Evolutionary conservation across 164 flowering plant genomes (phyloP).

Genomic region (Nelumbo lutea): DNA sequence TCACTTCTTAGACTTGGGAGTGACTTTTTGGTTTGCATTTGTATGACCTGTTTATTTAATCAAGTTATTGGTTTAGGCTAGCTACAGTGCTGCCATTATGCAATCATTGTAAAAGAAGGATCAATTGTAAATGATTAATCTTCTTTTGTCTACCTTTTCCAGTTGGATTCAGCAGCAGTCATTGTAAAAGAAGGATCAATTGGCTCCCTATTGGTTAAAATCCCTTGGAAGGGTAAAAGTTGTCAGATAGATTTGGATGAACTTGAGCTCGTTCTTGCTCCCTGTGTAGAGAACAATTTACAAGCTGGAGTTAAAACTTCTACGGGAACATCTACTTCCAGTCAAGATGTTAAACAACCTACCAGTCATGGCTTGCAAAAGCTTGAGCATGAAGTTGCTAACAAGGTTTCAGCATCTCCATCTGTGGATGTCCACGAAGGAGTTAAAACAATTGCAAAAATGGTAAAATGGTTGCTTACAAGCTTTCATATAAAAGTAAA

Average conservation of each 20-base stretch:
- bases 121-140: background rate
- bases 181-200: constrained; percentile 84
- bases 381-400: constrained; percentile 25
- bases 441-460: constrained; percentile 83
- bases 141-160: constrained; percentile 16
- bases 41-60: too few species aligned
- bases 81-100: background rate
- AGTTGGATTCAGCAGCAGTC: constrained; percentile 59
- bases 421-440: constrained; percentile 80
- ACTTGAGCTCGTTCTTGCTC: constrained; percentile 75
- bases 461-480: constrained; percentile 82
- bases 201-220: constrained; percentile 51
- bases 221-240: constrained; percentile 76
- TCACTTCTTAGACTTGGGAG: too few species aligned
- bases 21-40: too few species aligned
- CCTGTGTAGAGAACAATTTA: constrained; percentile 18
- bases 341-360: constrained; percentile 21
- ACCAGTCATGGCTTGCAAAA: constrained; percentile 22
- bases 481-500: constrained; percentile 72
- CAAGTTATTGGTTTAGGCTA: background rate
- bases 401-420: constrained; percentile 21
- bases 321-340: constrained; percentile 20
- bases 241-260: constrained; percentile 81
- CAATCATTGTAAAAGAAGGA: background rate
- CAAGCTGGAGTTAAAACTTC: constrained; percentile 21